Base-by-base conservation (phyloP, 2,329 filamentous ascomycete genomes). In the Rugonectria rugulosa region DNA sequence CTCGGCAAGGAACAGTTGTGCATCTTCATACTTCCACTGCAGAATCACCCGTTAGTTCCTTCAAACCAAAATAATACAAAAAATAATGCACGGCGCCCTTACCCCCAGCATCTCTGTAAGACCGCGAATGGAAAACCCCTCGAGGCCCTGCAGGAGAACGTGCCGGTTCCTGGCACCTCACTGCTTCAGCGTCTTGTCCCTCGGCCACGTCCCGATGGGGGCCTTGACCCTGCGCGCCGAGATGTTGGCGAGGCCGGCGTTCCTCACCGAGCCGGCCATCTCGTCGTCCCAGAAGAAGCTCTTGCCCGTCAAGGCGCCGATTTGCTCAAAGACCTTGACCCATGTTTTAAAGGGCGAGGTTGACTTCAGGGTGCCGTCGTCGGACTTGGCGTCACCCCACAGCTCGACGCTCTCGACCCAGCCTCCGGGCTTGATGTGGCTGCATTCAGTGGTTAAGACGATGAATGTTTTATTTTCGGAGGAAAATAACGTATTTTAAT, bases 401-500 rank as follows among this genome's bases (percentile, higher is more conserved):
- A 65, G 44, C 29, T 66, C 63, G 0, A 66, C 54, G 0, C 51
- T 56, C 9, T 66, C 63, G 5, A 66, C n/a, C 54, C 54, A 66
- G 1, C 63, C 63, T 1, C 63, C 63, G 1, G 63, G 63, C 1
- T 57, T 52, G 0, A 57, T 31, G 12, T 64, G 49, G 5, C 62
- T 65, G 2, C 0, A 54, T 2, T 7, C n/a, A 32, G n/a, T 10
- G n/a, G n/a, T 14, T 32, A 4, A 41, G 24, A 34, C 6, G 7
- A 20, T 7, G 75, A 75, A 5, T 31, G 20, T 5, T 4, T 2
- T 14, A 10, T 1, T 3, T 12, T n/a, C n/a, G n/a, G 19, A n/a
- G n/a, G n/a, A n/a, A n/a, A n/a, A n/a, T n/a, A n/a, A 80, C 72
- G 54, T 79, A 79, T 59, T 72, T 75, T 57, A 73, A 79, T 0